Evolutionary conservation across 192 early-diverging fungal species (phyloP).

Genomic region (Ambispora gerdemannii): DNA sequence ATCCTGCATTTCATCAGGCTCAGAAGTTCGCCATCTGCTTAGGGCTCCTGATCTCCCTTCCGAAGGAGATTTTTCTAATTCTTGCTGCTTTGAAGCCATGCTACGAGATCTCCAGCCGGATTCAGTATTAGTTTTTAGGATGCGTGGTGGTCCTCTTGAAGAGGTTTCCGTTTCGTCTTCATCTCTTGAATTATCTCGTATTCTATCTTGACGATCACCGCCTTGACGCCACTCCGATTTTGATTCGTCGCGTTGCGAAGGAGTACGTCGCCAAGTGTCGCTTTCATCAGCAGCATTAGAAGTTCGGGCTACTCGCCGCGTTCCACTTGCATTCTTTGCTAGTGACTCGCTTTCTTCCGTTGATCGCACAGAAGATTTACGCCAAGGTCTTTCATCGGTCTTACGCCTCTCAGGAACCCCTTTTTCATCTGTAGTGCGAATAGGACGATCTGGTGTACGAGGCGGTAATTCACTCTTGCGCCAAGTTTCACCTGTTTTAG

Average conservation of each 20-base stretch:
- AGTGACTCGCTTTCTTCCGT: too few species aligned
- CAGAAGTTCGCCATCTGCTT: neutral
- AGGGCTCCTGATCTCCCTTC: neutral
- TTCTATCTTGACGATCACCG: neutral
- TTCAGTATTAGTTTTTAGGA: slow-evolving; percentile 10
- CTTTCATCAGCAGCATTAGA: neutral
- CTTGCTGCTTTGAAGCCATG: too few species aligned
- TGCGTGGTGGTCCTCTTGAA: slow-evolving; percentile 1
- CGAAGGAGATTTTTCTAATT: neutral
- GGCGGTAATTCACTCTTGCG: neutral
- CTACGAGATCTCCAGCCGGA: neutral
- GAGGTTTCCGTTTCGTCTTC: neutral
- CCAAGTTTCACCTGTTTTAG: neutral
- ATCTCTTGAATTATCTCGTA: slow-evolving; percentile 3
- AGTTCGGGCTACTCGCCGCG: neutral
- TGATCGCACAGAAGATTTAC: too few species aligned
- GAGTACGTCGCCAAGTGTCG: neutral
- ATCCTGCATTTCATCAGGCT: neutral
- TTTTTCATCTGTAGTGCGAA: neutral
- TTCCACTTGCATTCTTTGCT: too few species aligned
- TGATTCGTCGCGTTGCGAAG: neutral
- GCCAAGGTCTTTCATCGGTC: slow-evolving; percentile 12
- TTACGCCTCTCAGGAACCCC: slow-evolving; percentile 10
- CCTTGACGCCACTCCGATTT: neutral
- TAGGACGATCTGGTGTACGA: neutral